A percentile compares a stretch with the other conserved stretches of the same genome.
phyloP scores from a whole-genome alignment of 2,329 filamentous ascomycete genomes.

The Metarhizium album region DNA sequence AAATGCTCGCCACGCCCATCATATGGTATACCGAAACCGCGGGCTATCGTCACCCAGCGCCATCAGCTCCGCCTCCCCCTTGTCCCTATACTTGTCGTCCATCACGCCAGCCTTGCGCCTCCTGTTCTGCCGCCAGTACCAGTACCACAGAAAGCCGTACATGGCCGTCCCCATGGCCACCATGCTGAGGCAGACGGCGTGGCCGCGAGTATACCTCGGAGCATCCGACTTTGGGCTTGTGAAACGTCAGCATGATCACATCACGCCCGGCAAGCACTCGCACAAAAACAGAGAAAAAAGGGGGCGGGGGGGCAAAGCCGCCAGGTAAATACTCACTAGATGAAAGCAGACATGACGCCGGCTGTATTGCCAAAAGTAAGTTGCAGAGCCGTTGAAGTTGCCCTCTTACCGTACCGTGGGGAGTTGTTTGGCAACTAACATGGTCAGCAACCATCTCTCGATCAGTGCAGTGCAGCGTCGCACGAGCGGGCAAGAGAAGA shows the following conservation, averaged over 20 bases:
- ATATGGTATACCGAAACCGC: slow-evolving; percentile 34
- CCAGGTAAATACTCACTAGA: slow-evolving; percentile 32
- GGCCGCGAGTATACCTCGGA: slow-evolving; percentile 50
- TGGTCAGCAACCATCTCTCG: neutral
- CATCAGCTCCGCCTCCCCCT: slow-evolving; percentile 36
- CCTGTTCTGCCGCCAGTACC: slow-evolving; percentile 37
- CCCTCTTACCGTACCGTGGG: slow-evolving; percentile 66
- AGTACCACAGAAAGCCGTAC: slow-evolving; percentile 44
- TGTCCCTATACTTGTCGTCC: slow-evolving; percentile 25
- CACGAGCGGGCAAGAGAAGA: neutral
- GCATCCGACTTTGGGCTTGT: slow-evolving; percentile 32
- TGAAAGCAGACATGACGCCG: slow-evolving; percentile 65
- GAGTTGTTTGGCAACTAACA: slow-evolving; percentile 50
- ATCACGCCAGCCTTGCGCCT: slow-evolving; percentile 28
- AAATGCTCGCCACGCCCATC: neutral
- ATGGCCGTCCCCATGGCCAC: slow-evolving; percentile 42
- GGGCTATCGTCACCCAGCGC: slow-evolving; percentile 44
- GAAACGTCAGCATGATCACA: neutral
- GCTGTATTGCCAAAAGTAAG: slow-evolving; percentile 59
- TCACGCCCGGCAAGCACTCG: neutral
- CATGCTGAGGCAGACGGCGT: slow-evolving; percentile 49
- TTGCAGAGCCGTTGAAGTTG: slow-evolving; percentile 60
- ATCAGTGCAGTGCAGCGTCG: too few species aligned
- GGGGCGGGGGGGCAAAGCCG: neutral
- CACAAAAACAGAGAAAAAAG: neutral